Evolutionary conservation across 768 basidiomycete genomes (phyloP).

Genomic region (Tylopilus sp.): DNA sequence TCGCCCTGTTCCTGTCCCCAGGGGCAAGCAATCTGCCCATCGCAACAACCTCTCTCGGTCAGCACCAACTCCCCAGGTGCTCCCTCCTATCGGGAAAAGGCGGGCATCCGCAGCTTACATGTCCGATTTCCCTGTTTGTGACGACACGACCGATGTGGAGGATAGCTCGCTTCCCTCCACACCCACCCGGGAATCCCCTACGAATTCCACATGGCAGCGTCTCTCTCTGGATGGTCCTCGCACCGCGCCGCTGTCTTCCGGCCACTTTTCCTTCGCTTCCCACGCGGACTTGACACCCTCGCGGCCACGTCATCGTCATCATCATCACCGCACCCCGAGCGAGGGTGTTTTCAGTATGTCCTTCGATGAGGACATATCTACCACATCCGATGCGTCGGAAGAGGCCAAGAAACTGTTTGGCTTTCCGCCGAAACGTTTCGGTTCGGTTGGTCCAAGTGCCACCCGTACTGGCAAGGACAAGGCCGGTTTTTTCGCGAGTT

Average conservation of each 20-base stretch:
- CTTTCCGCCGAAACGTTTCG: slow-evolving; percentile 28
- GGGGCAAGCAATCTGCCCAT: slow-evolving; percentile 12
- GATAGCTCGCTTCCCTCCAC: slow-evolving; percentile 47
- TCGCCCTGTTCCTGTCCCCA: slow-evolving; percentile 52
- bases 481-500: slow-evolving; percentile 70
- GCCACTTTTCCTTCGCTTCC: slow-evolving; percentile 39
- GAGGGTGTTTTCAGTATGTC: slow-evolving; percentile 76
- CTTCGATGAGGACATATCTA: slow-evolving; percentile 59
- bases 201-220: slow-evolving; percentile 31
- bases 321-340: slow-evolving; percentile 64
- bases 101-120: slow-evolving; percentile 32
- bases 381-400: slow-evolving; percentile 39
- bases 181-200: slow-evolving; percentile 44
- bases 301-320: slow-evolving; percentile 34
- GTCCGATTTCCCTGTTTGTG: slow-evolving; percentile 63
- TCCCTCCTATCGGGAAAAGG: slow-evolving; percentile 29
- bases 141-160: slow-evolving; percentile 58
- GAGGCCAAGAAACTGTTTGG: slow-evolving; percentile 35
- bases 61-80: slow-evolving; percentile 43
- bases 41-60: slow-evolving; percentile 44
- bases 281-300: slow-evolving; percentile 35
- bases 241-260: slow-evolving; percentile 47
- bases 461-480: slow-evolving; percentile 30
- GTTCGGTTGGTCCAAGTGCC: slow-evolving; percentile 27
- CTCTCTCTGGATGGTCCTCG: slow-evolving; percentile 40